A percentile compares a stretch with the other conserved stretches of the same genome.
phyloP scores from a whole-genome alignment of 768 basidiomycete species.

The Russula vinacea region DNA sequence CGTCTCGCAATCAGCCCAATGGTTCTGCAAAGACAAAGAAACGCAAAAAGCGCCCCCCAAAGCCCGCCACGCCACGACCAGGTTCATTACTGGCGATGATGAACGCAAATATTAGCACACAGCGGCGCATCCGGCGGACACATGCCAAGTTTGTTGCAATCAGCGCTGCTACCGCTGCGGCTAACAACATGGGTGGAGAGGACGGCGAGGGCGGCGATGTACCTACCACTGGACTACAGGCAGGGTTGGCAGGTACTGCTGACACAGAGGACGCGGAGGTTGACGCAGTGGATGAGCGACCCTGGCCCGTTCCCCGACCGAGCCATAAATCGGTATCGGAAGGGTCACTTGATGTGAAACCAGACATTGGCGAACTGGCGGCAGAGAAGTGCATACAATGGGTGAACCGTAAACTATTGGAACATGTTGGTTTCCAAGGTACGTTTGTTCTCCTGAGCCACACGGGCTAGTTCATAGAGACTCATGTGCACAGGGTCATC shows the following conservation, averaged over 20 bases:
- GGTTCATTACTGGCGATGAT: slow-evolving; percentile 60
- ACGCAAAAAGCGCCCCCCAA: slow-evolving; percentile 41
- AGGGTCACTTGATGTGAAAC: slow-evolving; percentile 32
- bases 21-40: slow-evolving; percentile 28
- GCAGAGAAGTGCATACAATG: slow-evolving; percentile 65
- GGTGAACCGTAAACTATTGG: slow-evolving; percentile 74
- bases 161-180: slow-evolving; percentile 38
- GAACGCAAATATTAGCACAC: slow-evolving; percentile 73
- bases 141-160: slow-evolving; percentile 69
- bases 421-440: slow-evolving; percentile 94
- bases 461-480: neutral
- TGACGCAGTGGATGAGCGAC: slow-evolving; percentile 60
- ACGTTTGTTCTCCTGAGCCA: slow-evolving; percentile 30
- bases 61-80: slow-evolving; percentile 25
- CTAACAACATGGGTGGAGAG: slow-evolving; percentile 36
- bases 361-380: slow-evolving; percentile 57
- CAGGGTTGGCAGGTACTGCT: slow-evolving; percentile 21
- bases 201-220: slow-evolving; percentile 29
- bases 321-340: slow-evolving; percentile 22
- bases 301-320: slow-evolving; percentile 44
- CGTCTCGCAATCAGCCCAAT: slow-evolving; percentile 30
- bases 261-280: slow-evolving; percentile 40
- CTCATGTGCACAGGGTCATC: slow-evolving; percentile 54
- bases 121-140: slow-evolving; percentile 68
- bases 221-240: neutral